Conservation (phyloP, 306 rosid species). For the Arachis stenosperma region DNA sequence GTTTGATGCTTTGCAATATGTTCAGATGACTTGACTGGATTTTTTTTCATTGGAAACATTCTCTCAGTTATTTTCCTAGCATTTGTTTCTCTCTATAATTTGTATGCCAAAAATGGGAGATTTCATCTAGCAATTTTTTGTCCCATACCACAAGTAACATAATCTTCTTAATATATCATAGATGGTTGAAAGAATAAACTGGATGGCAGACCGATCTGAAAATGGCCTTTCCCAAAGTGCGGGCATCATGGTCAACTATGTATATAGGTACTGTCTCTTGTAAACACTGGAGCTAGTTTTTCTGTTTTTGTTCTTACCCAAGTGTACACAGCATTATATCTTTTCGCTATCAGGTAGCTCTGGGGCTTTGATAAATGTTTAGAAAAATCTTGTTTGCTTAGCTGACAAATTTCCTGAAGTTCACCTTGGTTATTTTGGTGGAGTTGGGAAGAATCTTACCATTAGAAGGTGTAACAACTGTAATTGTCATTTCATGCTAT, state of each 20-base stretch:
- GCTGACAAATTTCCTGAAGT: slow-evolving; percentile 5
- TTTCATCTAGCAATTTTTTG: slow-evolving; percentile 29
- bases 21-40: slow-evolving; percentile 28
- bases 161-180: slow-evolving; percentile 50
- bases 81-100: slow-evolving; percentile 24
- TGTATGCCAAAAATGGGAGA: slow-evolving; percentile 4
- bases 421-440: slow-evolving; percentile 26
- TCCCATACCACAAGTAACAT: slow-evolving; percentile 16
- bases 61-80: slow-evolving; percentile 32
- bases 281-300: slow-evolving; percentile 27
- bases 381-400: slow-evolving; percentile 8
- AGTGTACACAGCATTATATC: slow-evolving; percentile 3
- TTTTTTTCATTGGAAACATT: slow-evolving; percentile 15
- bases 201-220: slow-evolving; percentile 90
- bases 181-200: slow-evolving; percentile 89
- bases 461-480: slow-evolving; percentile 9
- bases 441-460: slow-evolving; percentile 18
- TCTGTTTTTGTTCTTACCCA: slow-evolving; percentile 19
- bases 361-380: slow-evolving; percentile 9
- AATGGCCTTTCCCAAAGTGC: slow-evolving; percentile 89
- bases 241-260: slow-evolving; percentile 94
- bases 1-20: slow-evolving; percentile 7
- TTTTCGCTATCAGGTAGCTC: slow-evolving; percentile 20
- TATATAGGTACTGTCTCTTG: slow-evolving; percentile 63
- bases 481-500: slow-evolving; percentile 27